These are phyloP conservation scores for Phytopythium aichiense DNA, from an alignment of 352 stramenopile genomes.

Conservation along the genomic window DNA sequence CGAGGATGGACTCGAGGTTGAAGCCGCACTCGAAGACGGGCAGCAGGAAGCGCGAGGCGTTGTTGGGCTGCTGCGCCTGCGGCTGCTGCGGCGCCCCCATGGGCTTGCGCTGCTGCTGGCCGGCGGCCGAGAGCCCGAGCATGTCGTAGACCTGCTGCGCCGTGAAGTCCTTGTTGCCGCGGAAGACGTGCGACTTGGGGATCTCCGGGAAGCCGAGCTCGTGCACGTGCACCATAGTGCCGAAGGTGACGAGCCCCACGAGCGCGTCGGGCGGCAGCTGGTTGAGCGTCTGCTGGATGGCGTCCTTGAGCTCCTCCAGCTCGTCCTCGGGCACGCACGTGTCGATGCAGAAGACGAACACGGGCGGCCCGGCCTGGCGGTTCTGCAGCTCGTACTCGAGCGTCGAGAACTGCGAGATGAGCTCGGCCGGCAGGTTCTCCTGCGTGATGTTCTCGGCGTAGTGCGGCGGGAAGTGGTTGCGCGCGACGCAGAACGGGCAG, in stretches of 20 bases:
- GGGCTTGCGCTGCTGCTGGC: conserved; percentile 42
- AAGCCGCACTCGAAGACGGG: conserved; percentile 97
- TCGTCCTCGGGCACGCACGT: conserved; percentile 97
- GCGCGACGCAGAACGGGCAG: conserved; percentile 98
- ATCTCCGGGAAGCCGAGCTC: conserved; percentile 96
- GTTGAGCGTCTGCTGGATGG: conserved; percentile 97
- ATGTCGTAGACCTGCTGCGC: conserved; percentile 95
- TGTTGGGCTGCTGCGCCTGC: conserved; percentile 75
- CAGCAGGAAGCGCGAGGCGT: conserved; percentile 93
- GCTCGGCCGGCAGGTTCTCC: conserved; percentile 97
- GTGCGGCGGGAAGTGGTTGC: conserved; percentile 98
- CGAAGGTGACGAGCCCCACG: conserved; percentile 98
- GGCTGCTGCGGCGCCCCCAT: conserved; percentile 52
- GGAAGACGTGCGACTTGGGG: conserved; percentile 98
- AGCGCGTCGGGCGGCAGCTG: conserved; percentile 96
- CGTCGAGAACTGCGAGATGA: conserved; percentile 99
- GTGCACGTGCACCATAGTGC: conserved; percentile 99
- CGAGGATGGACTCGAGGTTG: conserved; percentile 96
- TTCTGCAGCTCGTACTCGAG: conserved; percentile 98
- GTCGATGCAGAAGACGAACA: conserved; percentile 99
- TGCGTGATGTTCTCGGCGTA: conserved; percentile 97
- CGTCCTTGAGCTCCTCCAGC: conserved; percentile 98
- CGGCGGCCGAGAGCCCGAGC: conserved; percentile 77
- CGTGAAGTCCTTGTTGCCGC: conserved; percentile 98
- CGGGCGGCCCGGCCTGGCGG: conserved; percentile 90